Base-by-base conservation (phyloP, 768 basidiomycete species). In the Phanerodontia chrysosporium region DNA sequence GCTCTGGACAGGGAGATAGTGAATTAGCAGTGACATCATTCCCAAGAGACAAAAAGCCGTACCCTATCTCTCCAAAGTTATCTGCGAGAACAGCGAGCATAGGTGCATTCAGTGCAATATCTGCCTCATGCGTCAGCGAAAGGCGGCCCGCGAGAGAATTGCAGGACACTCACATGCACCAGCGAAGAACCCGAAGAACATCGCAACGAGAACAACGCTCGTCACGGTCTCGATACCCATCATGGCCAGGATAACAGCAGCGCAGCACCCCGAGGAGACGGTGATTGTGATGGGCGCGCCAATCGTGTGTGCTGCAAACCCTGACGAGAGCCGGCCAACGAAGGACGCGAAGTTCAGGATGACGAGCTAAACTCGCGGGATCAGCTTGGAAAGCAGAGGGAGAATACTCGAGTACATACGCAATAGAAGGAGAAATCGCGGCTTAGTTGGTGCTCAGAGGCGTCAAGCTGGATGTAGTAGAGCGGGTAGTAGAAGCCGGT, bases 101-200 rank as follows among this genome's bases (percentile, higher is more conserved):
- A 27, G 69, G 68, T 1, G 63, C 64, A 12, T 67, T 61, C 57
- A 70, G 44, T 66, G 53, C 79, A 62, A 42, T 61, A 51, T 74
- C 80, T 80, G 51, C 24, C 28, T 2, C 32, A 44, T 27, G n/a
- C 39, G 32, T 46, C 10, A 39, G 48, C 32, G 32, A n/a, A n/a
- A n/a, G n/a, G n/a, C n/a, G n/a, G n/a, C n/a, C n/a, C n/a, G n/a
- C n/a, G n/a, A n/a, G n/a, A n/a, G n/a, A n/a, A n/a, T n/a, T n/a
- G n/a, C n/a, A 51, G 21, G 49, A 29, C 14, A 22, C 18, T 18
- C n/a, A 68, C 67, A 68, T 21, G 58, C 59, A 0, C 67, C 74
- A 66, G 69, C 66, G 57, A 74, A 74, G 63, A 78, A 76, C 1
- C 76, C 76, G 57, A 72, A 77, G 25, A 77, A 64, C 46, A 74